Evolutionary conservation across 805 yeast species (phyloP).

Genomic region (Alloascoidea hylecoeti): DNA sequence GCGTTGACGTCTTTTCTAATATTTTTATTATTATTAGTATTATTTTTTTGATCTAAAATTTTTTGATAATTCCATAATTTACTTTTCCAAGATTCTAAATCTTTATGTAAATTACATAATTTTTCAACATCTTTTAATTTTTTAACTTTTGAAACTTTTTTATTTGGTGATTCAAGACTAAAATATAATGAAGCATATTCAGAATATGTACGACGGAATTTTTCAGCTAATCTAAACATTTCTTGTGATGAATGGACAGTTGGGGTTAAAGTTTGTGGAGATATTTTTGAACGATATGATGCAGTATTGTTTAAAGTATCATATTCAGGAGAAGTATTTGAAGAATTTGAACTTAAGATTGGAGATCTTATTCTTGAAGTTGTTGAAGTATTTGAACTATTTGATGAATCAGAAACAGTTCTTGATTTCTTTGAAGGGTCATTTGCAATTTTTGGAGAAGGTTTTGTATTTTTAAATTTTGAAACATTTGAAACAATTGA

Average conservation of each 20-base stretch:
- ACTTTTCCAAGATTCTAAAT: slow-evolving; percentile 39
- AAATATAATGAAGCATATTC: slow-evolving; percentile 35
- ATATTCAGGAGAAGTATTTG: slow-evolving; percentile 5
- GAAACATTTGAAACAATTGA: no score
- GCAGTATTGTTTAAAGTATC: slow-evolving; percentile 6
- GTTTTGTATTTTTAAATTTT: no score
- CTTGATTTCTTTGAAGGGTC: background rate
- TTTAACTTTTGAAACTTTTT: slow-evolving; percentile 7
- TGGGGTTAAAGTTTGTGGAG: slow-evolving; percentile 12
- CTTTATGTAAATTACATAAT: slow-evolving; percentile 34
- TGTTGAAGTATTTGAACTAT: background rate
- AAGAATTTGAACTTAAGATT: background rate
- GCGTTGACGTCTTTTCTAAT: no score
- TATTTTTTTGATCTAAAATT: background rate
- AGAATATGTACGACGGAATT: slow-evolving; percentile 30
- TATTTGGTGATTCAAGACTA: slow-evolving; percentile 9
- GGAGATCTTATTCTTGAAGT: background rate
- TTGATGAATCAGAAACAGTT: background rate
- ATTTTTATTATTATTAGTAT: no score
- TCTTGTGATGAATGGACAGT: slow-evolving; percentile 17
- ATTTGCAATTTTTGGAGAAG: background rate
- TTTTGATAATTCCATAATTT: slow-evolving; percentile 26
- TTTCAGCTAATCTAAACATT: slow-evolving; percentile 26
- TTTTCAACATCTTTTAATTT: slow-evolving; percentile 19
- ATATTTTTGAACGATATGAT: slow-evolving; percentile 6